Base-by-base conservation (phyloP, 2,329 filamentous ascomycete genomes). In the Claviceps pazoutovae region DNA sequence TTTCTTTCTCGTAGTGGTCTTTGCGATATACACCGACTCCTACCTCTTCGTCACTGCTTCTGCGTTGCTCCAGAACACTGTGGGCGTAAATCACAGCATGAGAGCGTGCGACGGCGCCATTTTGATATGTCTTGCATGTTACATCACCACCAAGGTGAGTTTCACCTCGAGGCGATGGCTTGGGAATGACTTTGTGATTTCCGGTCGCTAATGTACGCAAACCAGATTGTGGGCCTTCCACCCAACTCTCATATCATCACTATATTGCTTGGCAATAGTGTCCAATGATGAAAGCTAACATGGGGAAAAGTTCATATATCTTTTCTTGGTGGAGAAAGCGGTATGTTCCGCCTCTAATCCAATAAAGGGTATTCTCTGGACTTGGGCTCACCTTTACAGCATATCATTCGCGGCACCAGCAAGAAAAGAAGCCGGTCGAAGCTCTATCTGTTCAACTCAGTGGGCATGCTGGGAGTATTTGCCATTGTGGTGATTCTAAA, bases 241-340 rank as follows among this genome's bases (percentile, higher is more conserved):
- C 11, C n/a, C 38, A 34, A 34, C 30, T 11, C 30, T 34, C 30
- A 34, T 11, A 14, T 14, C n/a, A 19, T 19, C 7, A 19, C 6
- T 19, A 16, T 36, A 30, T n/a, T n/a, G 26, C 2, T 36, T 37
- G 17, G 3, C n/a, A 9, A 11, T 19, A 17, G 14, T 9, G 13
- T 38, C 9, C 9, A 19, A 37, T 17, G 2, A 17, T 14, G 11
- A 17, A 36, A 34, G 7, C 34, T 48, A 38, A 48, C 36, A 34
- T 21, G 19, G 1, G 4, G 7, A n/a, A 39, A 46, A 75, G 66
- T 64, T 82, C 21, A 78, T 83, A n/a, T 84, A 83, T 58, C 69
- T 79, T 26, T 84, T 83, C 59, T 67, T 84, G 2, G 79, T 81
- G 1, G 81, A 84, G 61, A 80, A 80, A 64, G 79, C 76, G 44